Evolutionary conservation across 345 rosid genomes (phyloP).

Genomic region (Heritiera littoralis): DNA sequence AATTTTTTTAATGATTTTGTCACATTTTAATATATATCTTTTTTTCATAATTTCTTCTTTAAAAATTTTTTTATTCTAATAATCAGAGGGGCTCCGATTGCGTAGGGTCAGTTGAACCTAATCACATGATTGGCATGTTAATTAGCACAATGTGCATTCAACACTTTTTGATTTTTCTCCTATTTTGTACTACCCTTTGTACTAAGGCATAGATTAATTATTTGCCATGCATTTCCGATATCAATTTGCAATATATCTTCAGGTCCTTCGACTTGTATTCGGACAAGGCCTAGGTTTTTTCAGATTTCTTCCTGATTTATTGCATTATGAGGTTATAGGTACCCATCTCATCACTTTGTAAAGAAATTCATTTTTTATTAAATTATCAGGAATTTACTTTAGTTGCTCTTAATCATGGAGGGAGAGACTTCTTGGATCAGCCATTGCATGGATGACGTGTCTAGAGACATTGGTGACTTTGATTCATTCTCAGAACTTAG

Average conservation of each 20-base stretch:
- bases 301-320: not conserved
- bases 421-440: conserved; percentile 85
- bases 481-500: conserved; percentile 64
- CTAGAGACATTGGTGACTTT: conserved; percentile 47
- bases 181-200: not conserved
- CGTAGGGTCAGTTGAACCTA: not conserved
- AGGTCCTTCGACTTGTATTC: not conserved
- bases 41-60: too few species aligned
- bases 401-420: conserved; percentile 44
- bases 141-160: not conserved
- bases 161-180: not conserved
- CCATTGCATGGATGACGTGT: conserved; percentile 47
- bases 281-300: not conserved
- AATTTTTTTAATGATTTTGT: not conserved
- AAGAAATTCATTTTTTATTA: not conserved
- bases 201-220: not conserved
- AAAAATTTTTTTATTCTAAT: not conserved
- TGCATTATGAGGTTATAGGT: not conserved
- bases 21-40: not conserved
- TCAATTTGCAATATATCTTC: not conserved
- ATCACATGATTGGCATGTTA: not conserved
- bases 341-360: not conserved
- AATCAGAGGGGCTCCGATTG: not conserved
- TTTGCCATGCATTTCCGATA: not conserved
- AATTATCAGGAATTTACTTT: conserved; percentile 16